These are phyloP conservation scores for Naganishia randhawae DNA, from an alignment of 768 basidiomycete species.

Conservation along the genomic window DNA sequence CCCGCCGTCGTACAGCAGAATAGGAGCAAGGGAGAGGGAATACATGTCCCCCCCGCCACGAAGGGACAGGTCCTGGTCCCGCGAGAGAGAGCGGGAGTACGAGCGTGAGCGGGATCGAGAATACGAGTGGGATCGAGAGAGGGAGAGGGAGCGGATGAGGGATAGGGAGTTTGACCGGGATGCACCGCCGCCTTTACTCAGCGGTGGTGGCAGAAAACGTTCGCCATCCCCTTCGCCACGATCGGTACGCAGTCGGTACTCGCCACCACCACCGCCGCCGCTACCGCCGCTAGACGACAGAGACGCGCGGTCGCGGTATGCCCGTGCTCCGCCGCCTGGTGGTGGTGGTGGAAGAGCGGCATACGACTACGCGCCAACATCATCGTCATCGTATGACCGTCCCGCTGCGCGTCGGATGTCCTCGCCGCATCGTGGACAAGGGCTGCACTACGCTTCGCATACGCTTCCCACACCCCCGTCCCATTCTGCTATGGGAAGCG, in stretches of 20 bases:
- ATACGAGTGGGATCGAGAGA: background rate
- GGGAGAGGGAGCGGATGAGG: background rate
- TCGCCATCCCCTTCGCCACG: constrained; percentile 3
- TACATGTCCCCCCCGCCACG: background rate
- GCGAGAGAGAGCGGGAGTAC: background rate
- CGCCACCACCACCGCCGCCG: background rate
- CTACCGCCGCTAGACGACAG: background rate
- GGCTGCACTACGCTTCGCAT: background rate
- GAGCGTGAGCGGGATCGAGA: background rate
- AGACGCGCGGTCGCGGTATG: background rate
- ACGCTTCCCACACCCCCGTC: too few species aligned
- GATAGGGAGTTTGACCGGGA: background rate
- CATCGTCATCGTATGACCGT: background rate
- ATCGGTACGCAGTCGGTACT: background rate
- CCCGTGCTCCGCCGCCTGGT: background rate
- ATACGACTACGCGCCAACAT: background rate
- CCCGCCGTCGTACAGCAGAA: background rate
- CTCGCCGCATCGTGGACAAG: background rate
- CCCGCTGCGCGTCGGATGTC: background rate
- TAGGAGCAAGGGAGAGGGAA: background rate
- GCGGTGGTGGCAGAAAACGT: background rate
- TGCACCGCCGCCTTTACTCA: background rate
- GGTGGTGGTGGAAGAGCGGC: background rate
- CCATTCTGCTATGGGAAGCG: too few species aligned
- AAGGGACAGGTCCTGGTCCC: background rate